Evolutionary conservation across 2,329 filamentous ascomycete species (phyloP).

Genomic region (Talaromyces sp.): DNA sequence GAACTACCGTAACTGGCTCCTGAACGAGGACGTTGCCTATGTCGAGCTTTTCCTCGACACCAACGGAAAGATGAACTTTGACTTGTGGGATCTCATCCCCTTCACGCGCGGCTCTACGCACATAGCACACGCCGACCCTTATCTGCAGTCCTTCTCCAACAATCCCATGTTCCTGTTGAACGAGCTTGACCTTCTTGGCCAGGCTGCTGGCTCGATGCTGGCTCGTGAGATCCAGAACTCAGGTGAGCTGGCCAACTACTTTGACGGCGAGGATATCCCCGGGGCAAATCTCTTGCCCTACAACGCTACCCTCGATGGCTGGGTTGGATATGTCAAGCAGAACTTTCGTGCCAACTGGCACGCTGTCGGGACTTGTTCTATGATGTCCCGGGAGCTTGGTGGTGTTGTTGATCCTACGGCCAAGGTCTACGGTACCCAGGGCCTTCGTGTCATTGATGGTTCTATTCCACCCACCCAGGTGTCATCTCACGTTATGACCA

Average conservation of each 20-base stretch:
- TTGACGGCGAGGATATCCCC: background rate
- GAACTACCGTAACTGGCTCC: conserved; percentile 23
- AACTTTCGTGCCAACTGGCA: conserved; percentile 28
- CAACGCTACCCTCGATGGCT: conserved; percentile 18
- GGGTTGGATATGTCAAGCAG: conserved; percentile 19
- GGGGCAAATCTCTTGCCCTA: background rate
- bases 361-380: conserved; percentile 25
- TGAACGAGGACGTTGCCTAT: conserved; percentile 22
- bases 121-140: conserved; percentile 20
- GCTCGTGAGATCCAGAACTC: conserved; percentile 18
- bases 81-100: conserved; percentile 25
- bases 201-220: conserved; percentile 22
- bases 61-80: conserved; percentile 18
- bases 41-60: conserved; percentile 25
- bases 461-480: conserved; percentile 30
- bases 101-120: conserved; percentile 24
- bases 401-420: conserved; percentile 27
- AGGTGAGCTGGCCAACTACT: conserved; percentile 3
- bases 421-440: conserved; percentile 26
- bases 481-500: conserved; percentile 26
- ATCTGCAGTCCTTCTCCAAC: conserved; percentile 18
- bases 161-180: conserved; percentile 24
- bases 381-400: conserved; percentile 26
- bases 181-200: conserved; percentile 23
- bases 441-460: conserved; percentile 32